Evolutionary conservation across 2,329 filamentous ascomycete genomes (phyloP), one percentile per base, ranked within the genome.

Genomic region (Bisporella sp.): DNA sequence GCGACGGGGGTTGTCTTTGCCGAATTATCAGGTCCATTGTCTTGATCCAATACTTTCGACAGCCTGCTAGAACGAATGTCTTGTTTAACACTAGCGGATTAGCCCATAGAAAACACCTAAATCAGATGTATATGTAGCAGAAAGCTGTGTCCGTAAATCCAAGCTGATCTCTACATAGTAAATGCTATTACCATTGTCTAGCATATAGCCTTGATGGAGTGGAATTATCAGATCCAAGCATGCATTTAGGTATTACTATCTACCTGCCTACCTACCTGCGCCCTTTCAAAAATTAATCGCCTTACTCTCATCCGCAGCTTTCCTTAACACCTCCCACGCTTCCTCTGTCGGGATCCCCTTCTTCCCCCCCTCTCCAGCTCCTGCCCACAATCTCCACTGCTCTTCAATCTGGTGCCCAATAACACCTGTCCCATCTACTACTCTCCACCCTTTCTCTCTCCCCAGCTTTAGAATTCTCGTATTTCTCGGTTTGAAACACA

Each of bases 401-500:
- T 67, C 61, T 37, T 67, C 59, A 30, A 70, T 65, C 58, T 73
- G 69, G 54, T 69, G 64, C 1, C 67, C 69, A 51, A 73, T 71
- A 6, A 73, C 62, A 35, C 66, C 61, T 0, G 65, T 70, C 0
- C 70, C 71, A 52, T 72, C 69, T 0, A 73, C 66, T 0, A 57
- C 62, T 8, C 52, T 55, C 70, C 70, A 73, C 0, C 83, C 83
- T 7, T 73, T 72, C 3, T 69, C 67, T 59, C 79, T 74, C 0
- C 83, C 79, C 41, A 89, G 60, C 41, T 73, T 75, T 1, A 79
- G 81, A 45, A 89, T 77, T 57, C 77, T 73, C 0, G 87, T 91
- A 65, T 78, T 83, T 0, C 54, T 72, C 0, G 87, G 87, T 64
- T 90, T 87, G 65, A 91, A 91, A 72, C 86, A 90, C 87, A 92